Evolutionary conservation across 176 grass and related monocot genomes (phyloP), one percentile per base, ranked within the genome.

Genomic region (Zoysia pacifica): DNA sequence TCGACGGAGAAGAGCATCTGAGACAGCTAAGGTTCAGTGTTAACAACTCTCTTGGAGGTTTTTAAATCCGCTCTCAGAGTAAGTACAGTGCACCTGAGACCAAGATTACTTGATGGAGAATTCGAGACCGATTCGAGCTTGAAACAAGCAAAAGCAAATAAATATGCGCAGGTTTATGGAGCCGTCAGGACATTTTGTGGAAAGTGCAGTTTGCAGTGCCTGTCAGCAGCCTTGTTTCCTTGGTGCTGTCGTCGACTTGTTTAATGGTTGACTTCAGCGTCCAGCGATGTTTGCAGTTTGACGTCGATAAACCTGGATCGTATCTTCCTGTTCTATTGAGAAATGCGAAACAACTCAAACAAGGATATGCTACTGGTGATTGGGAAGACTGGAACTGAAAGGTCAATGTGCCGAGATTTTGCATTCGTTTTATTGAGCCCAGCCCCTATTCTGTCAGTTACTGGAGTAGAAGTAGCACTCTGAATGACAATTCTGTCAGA

Each of bases 211-310:
- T 54, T 68, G 44, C 78, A 72, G 60, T 67, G 62, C 78, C 53
- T 47, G 48, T 81, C 48, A 85, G 41, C 48, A 9, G 46, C 56
- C 60, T 56, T 59, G 49, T 50, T 72, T 62, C 55, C 75, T 67
- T 68, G 43, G 49, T 46, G 35, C 28, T 28, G 47, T 53, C 28
- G 28, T 61, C 39, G 61, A 9, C 35, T 77, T 89, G 11, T 88
- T 79, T 88, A 88, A n/a, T 81, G 78, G 73, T 89, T 89, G 78
- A 78, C 82, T 68, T 61, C 1, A 60, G 48, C 44, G 2, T 36
- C 49, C 70, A 59, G 45, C 11, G 9, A 9, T 72, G 43, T 67
- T 64, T 76, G 58, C 55, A 11, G 82, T n/a, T n/a, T 77, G 77
- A 62, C 82, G 70, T 42, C 11, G 28, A 41, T 38, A 28, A 89